Base-by-base conservation (phyloP, 1,284 basidiomycete genomes). In the Austroboletus olivaceoglutinosus region DNA sequence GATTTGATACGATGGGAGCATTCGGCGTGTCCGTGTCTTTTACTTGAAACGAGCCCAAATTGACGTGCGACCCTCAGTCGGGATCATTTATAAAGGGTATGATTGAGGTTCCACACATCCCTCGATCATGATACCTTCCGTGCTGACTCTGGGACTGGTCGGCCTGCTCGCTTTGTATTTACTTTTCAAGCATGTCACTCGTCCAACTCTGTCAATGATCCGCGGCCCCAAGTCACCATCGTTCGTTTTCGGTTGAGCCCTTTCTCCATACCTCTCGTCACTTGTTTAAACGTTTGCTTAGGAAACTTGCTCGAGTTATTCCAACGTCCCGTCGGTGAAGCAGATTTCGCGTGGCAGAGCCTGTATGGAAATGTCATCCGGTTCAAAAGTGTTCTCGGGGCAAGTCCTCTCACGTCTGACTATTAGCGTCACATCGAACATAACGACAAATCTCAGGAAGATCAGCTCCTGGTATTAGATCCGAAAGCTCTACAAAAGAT, bases 401-500 rank as follows among this genome's bases (percentile, higher is more conserved):
- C 70, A 43, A 27, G 57, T 51, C 9, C 29, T 30, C 12, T 13
- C 5, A 30, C 8, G 13, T 4, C 1, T 30, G 29, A 30, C 29
- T 30, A 30, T 13, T 5, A 30, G 29, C 29, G 5, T 1, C 13
- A 11, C 8, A 30, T 2, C 15, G 15, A 16, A 19, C 13, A 12
- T 37, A 30, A 43, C 27, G n/a, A n/a, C 29, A 11, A 22, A 23
- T 5, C 3, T 13, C 39, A 70, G 68, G 55, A 57, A 15, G 51
- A 71, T 41, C 48, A 48, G 11, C 56, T 71, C 9, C 37, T 71
- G 34, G 33, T 71, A 16, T 18, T 63, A 0, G 76, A 78, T 46
- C 73, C 75, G 5, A 74, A 72, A 53, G 75, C 75, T 7, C 51
- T 76, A 15, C 75, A 75, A 36, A 70, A 71, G 53, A 71, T 79